phyloP scores from a whole-genome alignment of 495 filamentous ascomycete genomes.

The Xylaria curta region DNA sequence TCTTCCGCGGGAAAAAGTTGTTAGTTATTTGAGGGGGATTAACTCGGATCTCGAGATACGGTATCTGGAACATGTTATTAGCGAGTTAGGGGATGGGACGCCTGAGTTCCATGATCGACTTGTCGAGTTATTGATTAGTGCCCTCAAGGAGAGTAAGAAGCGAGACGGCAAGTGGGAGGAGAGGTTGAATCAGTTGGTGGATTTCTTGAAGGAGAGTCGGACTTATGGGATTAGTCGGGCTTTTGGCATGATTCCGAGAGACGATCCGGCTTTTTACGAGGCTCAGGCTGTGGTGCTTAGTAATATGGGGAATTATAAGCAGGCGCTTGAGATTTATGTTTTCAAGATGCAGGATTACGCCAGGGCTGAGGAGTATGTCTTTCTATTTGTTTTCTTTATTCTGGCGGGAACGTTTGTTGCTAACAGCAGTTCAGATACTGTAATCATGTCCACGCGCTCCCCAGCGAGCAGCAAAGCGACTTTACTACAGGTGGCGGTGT shows the following conservation, averaged over 20 bases:
- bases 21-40: slow-evolving; percentile 73
- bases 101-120: slow-evolving; percentile 88
- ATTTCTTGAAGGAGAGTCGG: slow-evolving; percentile 75
- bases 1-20: slow-evolving; percentile 75
- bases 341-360: slow-evolving; percentile 86
- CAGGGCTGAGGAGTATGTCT: slow-evolving; percentile 88
- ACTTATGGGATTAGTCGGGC: slow-evolving; percentile 82
- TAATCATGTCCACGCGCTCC: slow-evolving; percentile 75
- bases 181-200: slow-evolving; percentile 69
- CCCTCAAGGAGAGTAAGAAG: slow-evolving; percentile 56
- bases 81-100: slow-evolving; percentile 81
- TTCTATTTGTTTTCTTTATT: slow-evolving; percentile 7
- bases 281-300: slow-evolving; percentile 89
- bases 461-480: slow-evolving; percentile 35
- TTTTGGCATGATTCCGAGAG: slow-evolving; percentile 74
- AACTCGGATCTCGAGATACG: slow-evolving; percentile 72
- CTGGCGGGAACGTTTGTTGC: slow-evolving; percentile 25
- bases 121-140: slow-evolving; percentile 74
- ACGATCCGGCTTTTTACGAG: slow-evolving; percentile 87
- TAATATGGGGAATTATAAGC: slow-evolving; percentile 94
- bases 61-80: slow-evolving; percentile 92
- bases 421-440: slow-evolving; percentile 72
- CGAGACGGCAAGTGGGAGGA: slow-evolving; percentile 57
- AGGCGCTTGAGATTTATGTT: slow-evolving; percentile 94
- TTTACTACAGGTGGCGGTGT: slow-evolving; percentile 30